phyloP scores from a whole-genome alignment of 2,329 filamentous ascomycete species.

The Aspergillus ibericus region DNA sequence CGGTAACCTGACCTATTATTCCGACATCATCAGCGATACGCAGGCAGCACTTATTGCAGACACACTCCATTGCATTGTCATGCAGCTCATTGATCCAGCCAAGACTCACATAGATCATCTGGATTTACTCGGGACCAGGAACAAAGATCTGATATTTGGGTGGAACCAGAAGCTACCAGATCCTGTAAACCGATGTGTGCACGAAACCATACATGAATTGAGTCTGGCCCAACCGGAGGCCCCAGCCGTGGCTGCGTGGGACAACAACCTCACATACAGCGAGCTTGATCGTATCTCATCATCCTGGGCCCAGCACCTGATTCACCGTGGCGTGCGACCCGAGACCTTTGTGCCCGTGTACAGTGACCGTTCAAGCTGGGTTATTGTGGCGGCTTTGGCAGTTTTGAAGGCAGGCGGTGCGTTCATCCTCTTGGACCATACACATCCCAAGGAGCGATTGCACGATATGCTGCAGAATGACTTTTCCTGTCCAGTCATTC shows the following conservation, averaged over 20 bases:
- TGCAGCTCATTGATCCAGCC: not conserved
- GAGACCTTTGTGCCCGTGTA: constrained; percentile 2
- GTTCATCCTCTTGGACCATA: not conserved
- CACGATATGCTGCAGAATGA: not conserved
- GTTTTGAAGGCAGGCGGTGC: constrained; percentile 1
- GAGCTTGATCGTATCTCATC: not conserved
- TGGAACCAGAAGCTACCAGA: not conserved
- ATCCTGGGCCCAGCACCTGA: not conserved
- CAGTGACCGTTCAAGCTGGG: not conserved
- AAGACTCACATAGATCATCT: not conserved
- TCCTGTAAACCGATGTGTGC: not conserved
- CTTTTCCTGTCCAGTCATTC: not conserved
- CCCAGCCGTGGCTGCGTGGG: constrained; percentile 2
- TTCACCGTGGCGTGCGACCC: not conserved
- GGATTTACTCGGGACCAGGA: not conserved
- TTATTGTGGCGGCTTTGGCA: not conserved
- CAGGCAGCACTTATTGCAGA: constrained; percentile 8
- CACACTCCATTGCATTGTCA: constrained; percentile 1
- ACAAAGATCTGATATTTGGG: not conserved
- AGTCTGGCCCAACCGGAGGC: not conserved
- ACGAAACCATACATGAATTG: not conserved
- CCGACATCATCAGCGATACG: not conserved
- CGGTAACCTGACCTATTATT: constrained; percentile 22
- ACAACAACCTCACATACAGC: constrained; percentile 2
- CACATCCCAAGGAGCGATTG: constrained; percentile 1